Conservation (phyloP, 192 early-diverging fungal genomes). For the Diversispora epigaea region DNA sequence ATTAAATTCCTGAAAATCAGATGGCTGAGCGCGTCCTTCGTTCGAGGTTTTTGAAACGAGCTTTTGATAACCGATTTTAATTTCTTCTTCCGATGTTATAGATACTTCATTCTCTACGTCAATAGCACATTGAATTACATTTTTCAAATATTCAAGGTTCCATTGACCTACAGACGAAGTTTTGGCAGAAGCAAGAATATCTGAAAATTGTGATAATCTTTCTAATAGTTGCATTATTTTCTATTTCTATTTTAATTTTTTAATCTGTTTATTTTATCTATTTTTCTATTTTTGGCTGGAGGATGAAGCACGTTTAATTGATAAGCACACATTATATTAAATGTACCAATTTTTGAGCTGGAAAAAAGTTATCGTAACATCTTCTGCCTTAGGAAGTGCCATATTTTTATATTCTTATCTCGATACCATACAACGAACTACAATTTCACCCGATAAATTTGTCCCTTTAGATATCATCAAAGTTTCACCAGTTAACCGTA, state of each 20-base stretch:
- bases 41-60: not conserved
- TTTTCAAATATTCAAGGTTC: not conserved
- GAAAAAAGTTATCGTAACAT: no score
- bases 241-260: no score
- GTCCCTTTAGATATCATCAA: constrained; percentile 51
- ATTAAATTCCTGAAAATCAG: not conserved
- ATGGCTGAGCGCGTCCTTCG: not conserved
- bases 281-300: no score
- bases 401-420: no score
- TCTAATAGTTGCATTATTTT: no score
- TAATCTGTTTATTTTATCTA: no score
- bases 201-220: not conserved
- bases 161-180: not conserved
- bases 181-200: not conserved
- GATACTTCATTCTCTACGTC: not conserved
- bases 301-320: no score
- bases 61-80: not conserved
- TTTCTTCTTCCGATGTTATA: not conserved
- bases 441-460: constrained; percentile 38
- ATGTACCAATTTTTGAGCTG: no score
- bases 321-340: no score
- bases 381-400: no score
- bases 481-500: constrained; percentile 45
- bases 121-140: not conserved
- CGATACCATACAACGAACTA: not conserved